Base-by-base conservation (phyloP, 257 asterid genomes). In the Solanum tacnaense region DNA sequence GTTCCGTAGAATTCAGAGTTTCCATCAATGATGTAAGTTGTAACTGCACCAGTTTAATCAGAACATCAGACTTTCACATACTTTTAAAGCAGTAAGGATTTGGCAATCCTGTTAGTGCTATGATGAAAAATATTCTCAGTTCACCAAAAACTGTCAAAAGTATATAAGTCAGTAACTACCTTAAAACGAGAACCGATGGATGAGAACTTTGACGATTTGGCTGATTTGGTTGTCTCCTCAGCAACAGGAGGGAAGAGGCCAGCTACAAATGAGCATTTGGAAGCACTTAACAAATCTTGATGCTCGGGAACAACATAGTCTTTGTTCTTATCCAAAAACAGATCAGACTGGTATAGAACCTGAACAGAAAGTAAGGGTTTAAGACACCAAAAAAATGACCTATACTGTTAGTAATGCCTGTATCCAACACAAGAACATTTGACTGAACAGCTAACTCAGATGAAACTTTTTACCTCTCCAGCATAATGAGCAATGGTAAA, bases 1-100 rank as follows among this genome's bases (percentile, higher is more conserved):
- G 99, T 86, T 97, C 98, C 15, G 99, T 96, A 88, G 98, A 95
- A 90, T 94, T 97, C 88, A 97, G 91, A 32, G 99, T 97, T 3
- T 97, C 99, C 99, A 97, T 94, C 96, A 97, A 88, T 86, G 92
- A 94, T 91, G 94, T 95, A 89, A 97, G 99, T 95, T 97, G 99
- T 84, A 94, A 88, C 99, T 97, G 95, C 87, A 92, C 87, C 91
- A 76, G 78, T 87, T 83, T 89, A 87, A 83, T 73, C 83, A 79
- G 88, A 88, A 49, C 79, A 88, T 91, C 89, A 93, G 93, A 83
- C 79, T 89, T 49, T 23, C 52, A 52, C 72, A 25, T 34, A 4
- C 84, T 73, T 32, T 71, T 27, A 46, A 34, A 73, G n/a, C 13
- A 73, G 46, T 41, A 29, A 86, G 44, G 83, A 13, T 35, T 52